Evolutionary conservation across 2,329 filamentous ascomycete species (phyloP).

Genomic region (Ceratocystis smalleyi): DNA sequence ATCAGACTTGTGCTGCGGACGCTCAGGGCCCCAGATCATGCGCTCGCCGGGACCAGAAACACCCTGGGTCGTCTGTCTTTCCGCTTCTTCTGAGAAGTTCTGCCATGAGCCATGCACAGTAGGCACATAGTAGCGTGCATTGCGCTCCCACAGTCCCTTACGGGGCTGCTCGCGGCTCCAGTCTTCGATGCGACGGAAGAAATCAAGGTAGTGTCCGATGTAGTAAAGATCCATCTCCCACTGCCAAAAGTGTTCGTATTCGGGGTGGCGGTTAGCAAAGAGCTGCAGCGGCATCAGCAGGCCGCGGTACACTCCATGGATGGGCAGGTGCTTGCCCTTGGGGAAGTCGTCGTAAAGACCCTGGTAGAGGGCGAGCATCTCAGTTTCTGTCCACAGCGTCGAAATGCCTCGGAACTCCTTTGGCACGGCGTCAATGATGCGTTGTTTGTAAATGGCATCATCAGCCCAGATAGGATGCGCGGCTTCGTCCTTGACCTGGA

Average conservation of each 20-base stretch:
- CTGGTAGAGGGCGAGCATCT: constrained; percentile 84
- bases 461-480: constrained; percentile 65
- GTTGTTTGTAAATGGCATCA: constrained; percentile 49
- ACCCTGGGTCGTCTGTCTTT: constrained; percentile 25
- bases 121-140: constrained; percentile 61
- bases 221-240: constrained; percentile 93
- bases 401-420: constrained; percentile 78
- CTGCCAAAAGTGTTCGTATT: constrained; percentile 86
- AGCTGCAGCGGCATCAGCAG: constrained; percentile 90
- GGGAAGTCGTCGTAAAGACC: constrained; percentile 65
- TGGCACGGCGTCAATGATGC: constrained; percentile 53
- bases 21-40: constrained; percentile 70
- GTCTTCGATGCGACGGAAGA: constrained; percentile 51
- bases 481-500: constrained; percentile 67
- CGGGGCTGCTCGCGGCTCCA: constrained; percentile 62
- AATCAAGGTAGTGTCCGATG: constrained; percentile 69
- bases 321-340: constrained; percentile 50
- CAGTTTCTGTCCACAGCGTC: constrained; percentile 83
- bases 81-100: constrained; percentile 37
- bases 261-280: constrained; percentile 74
- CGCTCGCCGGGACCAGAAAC: constrained; percentile 26
- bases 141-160: constrained; percentile 70
- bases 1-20: constrained; percentile 51
- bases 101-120: constrained; percentile 63
- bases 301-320: constrained; percentile 85